Base-by-base conservation (phyloP, 2,329 filamentous ascomycete genomes). In the Falciphora oryzae region DNA sequence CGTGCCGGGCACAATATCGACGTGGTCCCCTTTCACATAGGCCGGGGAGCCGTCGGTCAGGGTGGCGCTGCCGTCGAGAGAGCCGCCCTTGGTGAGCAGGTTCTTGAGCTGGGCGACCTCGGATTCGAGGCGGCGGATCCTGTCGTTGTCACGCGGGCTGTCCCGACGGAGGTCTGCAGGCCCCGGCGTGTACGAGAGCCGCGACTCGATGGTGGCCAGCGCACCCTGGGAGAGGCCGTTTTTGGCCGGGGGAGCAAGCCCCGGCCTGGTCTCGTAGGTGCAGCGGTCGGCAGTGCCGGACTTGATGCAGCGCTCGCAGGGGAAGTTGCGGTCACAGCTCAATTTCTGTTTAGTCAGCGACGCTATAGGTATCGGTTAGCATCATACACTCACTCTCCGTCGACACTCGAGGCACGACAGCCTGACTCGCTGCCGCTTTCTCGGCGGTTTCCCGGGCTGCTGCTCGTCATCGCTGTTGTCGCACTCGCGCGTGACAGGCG, bases 301-400 rank as follows among this genome's bases (percentile, higher is more conserved):
- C 75, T 86, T 86, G 73, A 86, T 79, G 73, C 85, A 87, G 60
- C 85, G 81, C 73, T 86, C 83, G 71, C 85, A 87, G 29, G 85
- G 85, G 69, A 86, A 80, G 71, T 85, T 84, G 66, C 85, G 79
- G 73, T 86, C 85, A 72, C 85, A 87, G 31, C 84, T 86, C 53
- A 87, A 77, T 76, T 87, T 87, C 64, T 62, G 18, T 31, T 53
- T 62, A 38, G 60, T 62, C 25, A 38, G 31, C 28, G 16, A 56
- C 25, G n/a, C 13, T 5, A 18, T 5, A 62, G 38, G 22, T 10
- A 8, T 56, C 18, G 27, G n/a, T 7, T 13, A 32, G 61, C 18
- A 25, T 29, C 27, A 62, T 7, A 22, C 10, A 35, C 61, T 28
- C 25, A 62, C 61, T 44, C 85, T 79, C 64, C 84, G 80, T 57